Evolutionary conservation across 73 alveolate genomes (phyloP).

Genomic region (Paraurostyla sp.): DNA sequence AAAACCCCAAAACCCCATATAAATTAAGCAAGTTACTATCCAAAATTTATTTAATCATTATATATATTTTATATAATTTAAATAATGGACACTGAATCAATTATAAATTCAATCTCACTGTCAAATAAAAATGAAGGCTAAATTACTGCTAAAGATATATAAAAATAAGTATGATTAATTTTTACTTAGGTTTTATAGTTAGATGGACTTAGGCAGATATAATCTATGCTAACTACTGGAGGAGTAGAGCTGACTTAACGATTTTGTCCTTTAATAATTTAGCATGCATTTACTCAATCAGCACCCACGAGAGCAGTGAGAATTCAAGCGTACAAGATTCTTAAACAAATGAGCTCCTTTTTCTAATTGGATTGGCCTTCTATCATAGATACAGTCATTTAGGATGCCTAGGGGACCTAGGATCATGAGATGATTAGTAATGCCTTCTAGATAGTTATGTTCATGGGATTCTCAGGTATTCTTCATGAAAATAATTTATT

Average conservation of each 20-base stretch:
- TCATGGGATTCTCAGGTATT: conserved; percentile 22
- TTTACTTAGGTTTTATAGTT: neutral
- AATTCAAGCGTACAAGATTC: neutral
- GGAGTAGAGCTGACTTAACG: conserved; percentile 38
- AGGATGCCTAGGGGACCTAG: conserved; percentile 28
- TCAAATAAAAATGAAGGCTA: neutral
- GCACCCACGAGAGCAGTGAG: conserved; percentile 41
- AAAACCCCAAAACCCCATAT: conserved; percentile 20
- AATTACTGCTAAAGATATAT: neutral
- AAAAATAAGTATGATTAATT: neutral
- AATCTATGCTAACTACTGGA: conserved; percentile 12
- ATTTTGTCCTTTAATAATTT: neutral
- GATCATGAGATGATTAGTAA: conserved; percentile 28
- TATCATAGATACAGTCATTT: neutral
- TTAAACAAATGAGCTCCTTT: neutral
- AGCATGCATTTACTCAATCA: conserved; percentile 9
- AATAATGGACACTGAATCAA: conserved; percentile 43
- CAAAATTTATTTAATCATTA: neutral
- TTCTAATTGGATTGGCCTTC: conserved; percentile 23
- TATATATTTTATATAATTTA: neutral
- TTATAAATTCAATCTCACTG: neutral
- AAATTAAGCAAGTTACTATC: neutral
- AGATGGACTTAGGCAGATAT: conserved; percentile 10
- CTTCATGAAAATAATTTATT: neutral
- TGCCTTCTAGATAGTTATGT: neutral